Evolutionary conservation across 2,329 filamentous ascomycete genomes (phyloP).

Genomic region (Lecanicillium sp.): DNA sequence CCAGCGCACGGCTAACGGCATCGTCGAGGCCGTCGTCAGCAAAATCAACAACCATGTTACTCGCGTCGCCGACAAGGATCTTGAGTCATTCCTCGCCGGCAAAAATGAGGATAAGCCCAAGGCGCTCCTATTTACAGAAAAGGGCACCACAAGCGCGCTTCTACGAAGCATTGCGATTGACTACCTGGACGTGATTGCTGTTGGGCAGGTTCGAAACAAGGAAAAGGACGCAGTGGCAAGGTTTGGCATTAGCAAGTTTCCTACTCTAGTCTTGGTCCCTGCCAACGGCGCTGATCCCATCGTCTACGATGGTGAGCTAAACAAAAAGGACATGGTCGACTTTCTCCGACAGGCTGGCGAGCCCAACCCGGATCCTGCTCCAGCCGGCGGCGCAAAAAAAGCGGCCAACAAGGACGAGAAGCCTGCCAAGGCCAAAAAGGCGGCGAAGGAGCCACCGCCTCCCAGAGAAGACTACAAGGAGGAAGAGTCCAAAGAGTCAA

Average conservation of each 20-base stretch:
- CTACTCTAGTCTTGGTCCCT: slow-evolving; percentile 71
- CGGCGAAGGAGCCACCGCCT: slow-evolving; percentile 24
- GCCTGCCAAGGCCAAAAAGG: slow-evolving; percentile 18
- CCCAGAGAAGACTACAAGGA: slow-evolving; percentile 14
- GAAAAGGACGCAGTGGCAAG: slow-evolving; percentile 62
- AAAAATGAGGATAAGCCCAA: slow-evolving; percentile 64
- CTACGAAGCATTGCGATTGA: slow-evolving; percentile 83
- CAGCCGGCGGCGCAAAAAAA: slow-evolving; percentile 31
- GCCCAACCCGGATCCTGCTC: slow-evolving; percentile 66
- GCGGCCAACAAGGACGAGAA: slow-evolving; percentile 31
- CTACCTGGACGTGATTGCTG: slow-evolving; percentile 68
- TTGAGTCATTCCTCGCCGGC: slow-evolving; percentile 61
- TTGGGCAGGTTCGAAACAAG: slow-evolving; percentile 80
- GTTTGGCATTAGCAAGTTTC: slow-evolving; percentile 72
- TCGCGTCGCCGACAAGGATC: slow-evolving; percentile 67
- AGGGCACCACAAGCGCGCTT: slow-evolving; percentile 77
- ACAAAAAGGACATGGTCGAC: slow-evolving; percentile 70
- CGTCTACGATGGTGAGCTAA: slow-evolving; percentile 73
- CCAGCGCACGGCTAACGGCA: slow-evolving; percentile 71
- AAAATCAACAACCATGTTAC: slow-evolving; percentile 91
- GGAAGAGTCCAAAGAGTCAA: slow-evolving; percentile 22
- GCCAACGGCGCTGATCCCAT: slow-evolving; percentile 60
- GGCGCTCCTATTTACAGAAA: slow-evolving; percentile 87
- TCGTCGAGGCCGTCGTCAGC: slow-evolving; percentile 75
- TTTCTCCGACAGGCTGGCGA: slow-evolving; percentile 74